A percentile compares a stretch with the other conserved stretches of the same genome.
Evolutionary conservation across 352 stramenopile species (phyloP).

Genomic region (Globisporangium orthogonon): DNA sequence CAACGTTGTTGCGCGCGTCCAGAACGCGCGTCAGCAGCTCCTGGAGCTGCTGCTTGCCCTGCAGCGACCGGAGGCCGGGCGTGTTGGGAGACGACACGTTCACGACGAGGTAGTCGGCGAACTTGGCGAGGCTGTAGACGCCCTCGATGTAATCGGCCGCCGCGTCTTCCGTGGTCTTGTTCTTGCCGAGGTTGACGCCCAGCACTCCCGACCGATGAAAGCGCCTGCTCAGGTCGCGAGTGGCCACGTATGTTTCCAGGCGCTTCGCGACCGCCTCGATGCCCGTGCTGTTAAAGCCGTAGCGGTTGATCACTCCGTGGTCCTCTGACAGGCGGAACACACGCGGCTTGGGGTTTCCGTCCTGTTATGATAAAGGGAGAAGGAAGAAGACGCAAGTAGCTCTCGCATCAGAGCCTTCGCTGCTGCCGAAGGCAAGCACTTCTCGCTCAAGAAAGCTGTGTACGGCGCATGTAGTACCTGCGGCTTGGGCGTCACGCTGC

Average conservation of each 20-base stretch:
- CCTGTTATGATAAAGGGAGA: constrained; percentile 11
- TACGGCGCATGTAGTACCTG: constrained; percentile 34
- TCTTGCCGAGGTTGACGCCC: constrained; percentile 98
- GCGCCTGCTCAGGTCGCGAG: constrained; percentile 21
- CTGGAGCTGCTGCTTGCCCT: constrained; percentile 79
- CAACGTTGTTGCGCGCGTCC: constrained; percentile 55
- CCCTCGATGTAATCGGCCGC: constrained; percentile 88
- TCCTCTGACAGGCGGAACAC: constrained; percentile 96
- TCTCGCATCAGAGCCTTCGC: too few relatives aligned
- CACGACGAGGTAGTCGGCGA: constrained; percentile 97
- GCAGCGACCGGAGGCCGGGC: constrained; percentile 73
- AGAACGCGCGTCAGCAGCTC: constrained; percentile 69
- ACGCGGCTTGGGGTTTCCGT: constrained; percentile 93
- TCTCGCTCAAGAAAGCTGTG: too few relatives aligned
- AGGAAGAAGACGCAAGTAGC: constrained; percentile 1
- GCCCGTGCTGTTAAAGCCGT: constrained; percentile 97
- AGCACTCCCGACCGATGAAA: constrained; percentile 79
- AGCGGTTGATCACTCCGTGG: constrained; percentile 95
- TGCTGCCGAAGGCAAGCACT: too few relatives aligned
- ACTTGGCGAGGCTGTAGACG: constrained; percentile 89
- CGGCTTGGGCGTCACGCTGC: constrained; percentile 91
- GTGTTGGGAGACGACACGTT: constrained; percentile 98
- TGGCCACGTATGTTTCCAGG: constrained; percentile 52
- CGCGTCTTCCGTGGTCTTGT: constrained; percentile 89
- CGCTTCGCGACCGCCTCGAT: constrained; percentile 69